These are phyloP conservation scores for Podila verticillata DNA, from an alignment of 192 early-diverging fungal species.

Conservation along the genomic window DNA sequence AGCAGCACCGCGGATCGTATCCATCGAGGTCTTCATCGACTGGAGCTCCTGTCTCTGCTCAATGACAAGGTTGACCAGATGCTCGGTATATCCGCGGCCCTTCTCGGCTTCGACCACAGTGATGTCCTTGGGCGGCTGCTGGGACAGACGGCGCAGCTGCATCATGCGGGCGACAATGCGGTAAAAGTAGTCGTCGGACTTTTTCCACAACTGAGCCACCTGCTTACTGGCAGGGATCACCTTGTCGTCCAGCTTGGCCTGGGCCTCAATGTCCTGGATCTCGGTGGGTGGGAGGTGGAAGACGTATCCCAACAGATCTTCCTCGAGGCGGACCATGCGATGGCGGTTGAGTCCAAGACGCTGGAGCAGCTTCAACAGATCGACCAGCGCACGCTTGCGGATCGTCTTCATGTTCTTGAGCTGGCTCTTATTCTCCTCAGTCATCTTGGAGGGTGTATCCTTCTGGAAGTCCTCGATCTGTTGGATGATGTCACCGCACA, in stretches of 20 bases:
- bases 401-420: conserved; percentile 75
- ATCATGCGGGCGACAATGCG: conserved; percentile 69
- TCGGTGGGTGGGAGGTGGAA: conserved; percentile 51
- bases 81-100: conserved; percentile 70
- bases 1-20: conserved; percentile 21
- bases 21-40: conserved; percentile 47
- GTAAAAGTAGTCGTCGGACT: conserved; percentile 78
- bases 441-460: conserved; percentile 61
- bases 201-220: conserved; percentile 55
- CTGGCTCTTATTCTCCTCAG: conserved; percentile 61
- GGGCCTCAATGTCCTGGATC: conserved; percentile 45
- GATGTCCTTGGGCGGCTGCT: conserved; percentile 65
- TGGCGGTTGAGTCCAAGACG: conserved; percentile 68
- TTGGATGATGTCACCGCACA: conserved; percentile 62
- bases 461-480: conserved; percentile 68
- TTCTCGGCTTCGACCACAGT: conserved; percentile 72
- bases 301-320: conserved; percentile 56
- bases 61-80: conserved; percentile 69
- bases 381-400: conserved; percentile 81
- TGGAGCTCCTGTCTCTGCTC: conserved; percentile 62
- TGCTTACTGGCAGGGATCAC: conserved; percentile 42
- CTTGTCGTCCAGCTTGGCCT: conserved; percentile 36
- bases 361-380: conserved; percentile 77
- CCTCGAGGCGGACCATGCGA: conserved; percentile 46
- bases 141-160: conserved; percentile 60